Evolutionary conservation across 1,284 basidiomycete species (phyloP), one percentile per base, ranked within the genome.

Genomic region (Puccinia triticina): DNA sequence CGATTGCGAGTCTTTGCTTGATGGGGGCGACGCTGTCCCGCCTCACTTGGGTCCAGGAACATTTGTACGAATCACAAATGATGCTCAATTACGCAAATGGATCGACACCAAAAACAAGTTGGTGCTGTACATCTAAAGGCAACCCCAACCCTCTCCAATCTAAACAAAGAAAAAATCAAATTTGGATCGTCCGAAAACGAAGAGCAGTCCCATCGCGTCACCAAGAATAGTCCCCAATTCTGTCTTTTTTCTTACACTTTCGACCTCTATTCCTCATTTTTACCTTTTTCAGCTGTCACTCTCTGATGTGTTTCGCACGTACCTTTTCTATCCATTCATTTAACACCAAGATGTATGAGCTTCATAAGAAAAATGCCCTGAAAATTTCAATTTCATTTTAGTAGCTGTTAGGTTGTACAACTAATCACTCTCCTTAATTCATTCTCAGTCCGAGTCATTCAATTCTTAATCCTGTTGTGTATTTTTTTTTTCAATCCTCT

Each of bases 41-140:
- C n/a, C 66, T 48, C 66, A 69, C n/a, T 23, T 69, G 43, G 66
- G 66, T 48, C 66, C 37, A 69, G 66, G 66, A 29, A 69, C 40
- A 69, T 69, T 69, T 48, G 66, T 69, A 2, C n/a, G n/a, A 12
- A 69, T 69, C 43, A 69, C 40, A 2, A 69, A 8, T 37, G 66
- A 69, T 48, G 66, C 40, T 48, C 66, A 69, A 69, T 69, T 69
- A 21, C 23, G 40, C 18, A 37, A 69, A n/a, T 69, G 66, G 66
- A 69, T 69, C 37, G 21, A 14, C 43, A 69, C 66, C 66, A 21
- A 69, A 29, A 2, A 69, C 43, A 69, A 69, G 16, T 69, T 69
- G 12, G 66, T 69, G n/a, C 48, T 69, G n/a, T 69, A 69, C 23
- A 69, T 69, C 43, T 69, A 18, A 69, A 46, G 1, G n/a, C 32